Percentiles rank a stretch among this genome's conserved stretches.
Evolutionary conservation across 352 stramenopile genomes (phyloP).

Genomic region (Phytophthora niederhauseri): DNA sequence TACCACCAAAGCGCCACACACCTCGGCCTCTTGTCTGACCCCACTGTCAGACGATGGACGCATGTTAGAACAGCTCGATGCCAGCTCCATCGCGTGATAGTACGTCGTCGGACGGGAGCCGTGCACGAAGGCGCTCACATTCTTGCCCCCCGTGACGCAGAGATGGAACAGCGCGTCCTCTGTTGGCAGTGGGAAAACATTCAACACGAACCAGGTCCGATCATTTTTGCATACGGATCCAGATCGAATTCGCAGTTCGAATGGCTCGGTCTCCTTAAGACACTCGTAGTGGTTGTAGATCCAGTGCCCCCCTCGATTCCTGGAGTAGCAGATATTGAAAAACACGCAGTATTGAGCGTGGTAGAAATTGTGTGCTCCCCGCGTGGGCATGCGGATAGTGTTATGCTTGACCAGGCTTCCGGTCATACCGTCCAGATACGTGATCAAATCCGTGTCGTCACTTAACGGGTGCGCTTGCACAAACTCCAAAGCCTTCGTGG

Average conservation of each 20-base stretch:
- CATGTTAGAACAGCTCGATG: not conserved
- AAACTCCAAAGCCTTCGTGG: not conserved
- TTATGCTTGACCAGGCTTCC: not conserved
- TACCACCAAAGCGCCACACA: not conserved
- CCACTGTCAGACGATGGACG: not conserved
- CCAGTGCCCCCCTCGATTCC: not conserved
- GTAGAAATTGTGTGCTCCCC: not conserved
- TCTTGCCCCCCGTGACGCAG: not conserved
- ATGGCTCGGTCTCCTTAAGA: not conserved
- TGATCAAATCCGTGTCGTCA: not conserved
- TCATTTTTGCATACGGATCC: not conserved
- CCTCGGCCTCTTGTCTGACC: not conserved
- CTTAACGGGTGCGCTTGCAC: not conserved
- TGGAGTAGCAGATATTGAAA: not conserved
- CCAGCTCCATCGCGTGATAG: not conserved
- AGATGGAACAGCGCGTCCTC: not conserved
- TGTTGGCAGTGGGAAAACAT: not conserved
- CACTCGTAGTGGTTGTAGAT: not conserved
- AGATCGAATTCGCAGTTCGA: not conserved
- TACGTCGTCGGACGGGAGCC: not conserved
- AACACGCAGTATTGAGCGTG: not conserved
- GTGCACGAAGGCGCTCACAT: not conserved
- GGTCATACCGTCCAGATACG: not conserved
- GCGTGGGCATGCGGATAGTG: not conserved
- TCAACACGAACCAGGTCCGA: not conserved